These are phyloP conservation scores for Scutellaria baicalensis DNA, from an alignment of 257 asterid species.

Conservation along the genomic window DNA sequence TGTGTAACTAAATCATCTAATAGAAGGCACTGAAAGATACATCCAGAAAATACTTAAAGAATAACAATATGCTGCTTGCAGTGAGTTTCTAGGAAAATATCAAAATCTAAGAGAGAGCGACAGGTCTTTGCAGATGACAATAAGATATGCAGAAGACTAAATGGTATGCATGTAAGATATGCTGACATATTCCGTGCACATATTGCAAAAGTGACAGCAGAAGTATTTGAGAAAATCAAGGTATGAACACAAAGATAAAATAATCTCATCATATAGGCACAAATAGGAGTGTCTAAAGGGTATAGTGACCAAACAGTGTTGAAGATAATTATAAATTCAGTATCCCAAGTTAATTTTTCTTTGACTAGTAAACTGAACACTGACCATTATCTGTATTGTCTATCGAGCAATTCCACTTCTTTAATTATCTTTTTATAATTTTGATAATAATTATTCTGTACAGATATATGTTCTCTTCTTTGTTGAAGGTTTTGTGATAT, in stretches of 20 bases:
- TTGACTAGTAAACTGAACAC: background rate
- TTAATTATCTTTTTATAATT: too few relatives aligned
- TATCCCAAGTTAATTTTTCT: background rate
- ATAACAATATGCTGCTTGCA: background rate
- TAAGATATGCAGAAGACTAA: background rate
- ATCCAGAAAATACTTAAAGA: background rate
- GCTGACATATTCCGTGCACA: background rate
- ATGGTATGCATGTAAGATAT: background rate
- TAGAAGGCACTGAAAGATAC: background rate
- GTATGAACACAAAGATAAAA: background rate
- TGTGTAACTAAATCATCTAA: background rate
- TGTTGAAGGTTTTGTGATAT: background rate
- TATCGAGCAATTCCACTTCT: background rate
- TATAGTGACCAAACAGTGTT: background rate
- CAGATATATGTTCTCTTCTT: background rate
- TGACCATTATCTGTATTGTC: too few relatives aligned
- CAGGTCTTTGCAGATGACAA: background rate
- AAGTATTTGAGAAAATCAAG: background rate
- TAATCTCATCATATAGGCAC: background rate
- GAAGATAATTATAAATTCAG: background rate
- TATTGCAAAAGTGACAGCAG: background rate
- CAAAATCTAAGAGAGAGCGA: background rate
- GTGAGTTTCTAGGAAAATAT: background rate
- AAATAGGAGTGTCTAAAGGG: too few relatives aligned
- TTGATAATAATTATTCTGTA: background rate